Base-by-base conservation (phyloP, 2,329 filamentous ascomycete species). In the Trichoderma cornu-damae region DNA sequence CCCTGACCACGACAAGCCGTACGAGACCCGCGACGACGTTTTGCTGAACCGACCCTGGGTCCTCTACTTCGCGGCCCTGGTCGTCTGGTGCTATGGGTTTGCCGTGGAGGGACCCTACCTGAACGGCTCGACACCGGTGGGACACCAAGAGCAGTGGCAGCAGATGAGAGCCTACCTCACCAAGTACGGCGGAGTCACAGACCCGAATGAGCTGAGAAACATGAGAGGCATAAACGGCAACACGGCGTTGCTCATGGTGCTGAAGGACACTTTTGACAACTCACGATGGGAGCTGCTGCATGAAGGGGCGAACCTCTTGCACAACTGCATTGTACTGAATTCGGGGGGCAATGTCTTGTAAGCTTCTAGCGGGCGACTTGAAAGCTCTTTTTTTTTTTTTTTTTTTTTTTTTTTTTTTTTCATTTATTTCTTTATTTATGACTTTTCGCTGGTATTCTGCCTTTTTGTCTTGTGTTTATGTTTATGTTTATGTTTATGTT, bases 31-130 rank as follows among this genome's bases (percentile, higher is more conserved):
- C 18, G 89, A 96, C 65, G 94, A 99, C 66, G 88, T 91, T 53
- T 79, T 96, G 1, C 80, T 97, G 59, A 96, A 97, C 67, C 81
- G 94, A 14, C 90, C 93, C 0, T 99, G 94, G 93, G 91, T 96
- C 9, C 77, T 97, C 51, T 99, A 96, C 72, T 95, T 96, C 68
- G 90, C 94, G 1, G 86, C 87, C 0, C 79, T 99, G 12, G 90
- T 96, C 20, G 89, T 97, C 1, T 99, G 94, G 94, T 90, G 86
- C 60, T 99, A 97, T 66, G 93, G 92, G 2, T 96, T 86, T 68
- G 91, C 93, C 0, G 77, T 96, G 18, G 94, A 97, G 64, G 94
- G 94, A 0, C 82, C 90, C 0, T 83, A 89, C 58, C 75, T 79
- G 6, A 73, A 72, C 3, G 67, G 73, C 50, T 79, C 73, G 64